phyloP scores from a whole-genome alignment of 345 rosid genomes.

The Turritis glabra region DNA sequence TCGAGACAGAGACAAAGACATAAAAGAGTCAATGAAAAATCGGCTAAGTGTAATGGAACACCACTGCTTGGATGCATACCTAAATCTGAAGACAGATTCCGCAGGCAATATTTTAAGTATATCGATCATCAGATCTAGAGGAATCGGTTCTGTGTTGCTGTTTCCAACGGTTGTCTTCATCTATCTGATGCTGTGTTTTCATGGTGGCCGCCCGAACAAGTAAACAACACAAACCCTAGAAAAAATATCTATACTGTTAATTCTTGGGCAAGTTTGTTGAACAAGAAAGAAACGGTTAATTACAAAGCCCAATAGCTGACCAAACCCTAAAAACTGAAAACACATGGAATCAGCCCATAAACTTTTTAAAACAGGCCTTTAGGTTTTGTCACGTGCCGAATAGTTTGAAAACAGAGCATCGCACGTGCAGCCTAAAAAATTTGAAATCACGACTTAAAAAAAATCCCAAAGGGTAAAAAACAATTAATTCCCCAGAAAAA shows the following conservation, averaged over 20 bases:
- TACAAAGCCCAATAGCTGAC: slow-evolving; percentile 16
- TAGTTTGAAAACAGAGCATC: slow-evolving; percentile 27
- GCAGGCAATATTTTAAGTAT: no score
- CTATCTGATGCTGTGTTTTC: not conserved
- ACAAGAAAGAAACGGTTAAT: not conserved
- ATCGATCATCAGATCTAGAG: no score
- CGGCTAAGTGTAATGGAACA: no score
- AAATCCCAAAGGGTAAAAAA: slow-evolving; percentile 10
- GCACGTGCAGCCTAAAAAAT: slow-evolving; percentile 36
- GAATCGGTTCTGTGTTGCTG: not conserved
- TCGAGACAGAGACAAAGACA: no score
- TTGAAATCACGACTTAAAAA: slow-evolving; percentile 30
- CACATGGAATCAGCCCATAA: not conserved
- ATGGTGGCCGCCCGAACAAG: not conserved
- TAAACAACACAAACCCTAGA: not conserved
- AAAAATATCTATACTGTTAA: no score
- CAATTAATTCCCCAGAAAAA: slow-evolving; percentile 25
- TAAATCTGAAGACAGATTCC: no score
- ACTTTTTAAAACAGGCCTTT: not conserved
- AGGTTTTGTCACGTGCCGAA: slow-evolving; percentile 29
- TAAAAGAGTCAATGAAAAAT: no score
- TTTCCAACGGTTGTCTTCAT: not conserved
- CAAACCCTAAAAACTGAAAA: not conserved
- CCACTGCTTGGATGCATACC: no score
- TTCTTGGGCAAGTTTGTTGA: not conserved